Conservation (phyloP, 192 early-diverging fungal genomes). For the Umbelopsis sp. region DNA sequence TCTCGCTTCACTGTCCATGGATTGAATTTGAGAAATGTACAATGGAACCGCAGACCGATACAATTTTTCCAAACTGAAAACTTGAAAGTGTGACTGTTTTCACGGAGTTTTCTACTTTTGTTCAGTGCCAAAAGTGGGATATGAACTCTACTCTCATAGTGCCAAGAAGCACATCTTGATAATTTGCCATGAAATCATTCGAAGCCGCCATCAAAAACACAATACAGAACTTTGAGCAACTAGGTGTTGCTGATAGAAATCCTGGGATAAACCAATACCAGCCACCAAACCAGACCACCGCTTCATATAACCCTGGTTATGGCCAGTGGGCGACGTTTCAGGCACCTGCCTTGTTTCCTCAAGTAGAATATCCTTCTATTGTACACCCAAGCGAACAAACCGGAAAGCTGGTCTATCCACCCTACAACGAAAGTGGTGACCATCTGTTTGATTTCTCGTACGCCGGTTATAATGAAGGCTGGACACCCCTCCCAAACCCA, state of each 20-base stretch:
- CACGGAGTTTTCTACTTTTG: not conserved
- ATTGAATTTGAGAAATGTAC: not conserved
- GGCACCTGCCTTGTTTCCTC: not conserved
- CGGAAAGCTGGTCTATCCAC: slow-evolving; percentile 22
- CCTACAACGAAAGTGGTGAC: slow-evolving; percentile 45
- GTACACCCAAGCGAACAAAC: not conserved
- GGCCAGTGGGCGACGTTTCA: not conserved
- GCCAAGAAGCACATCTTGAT: not conserved
- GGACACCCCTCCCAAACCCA: slow-evolving; percentile 33
- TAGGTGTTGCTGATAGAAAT: not conserved
- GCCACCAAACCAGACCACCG: not conserved
- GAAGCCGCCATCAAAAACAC: not conserved
- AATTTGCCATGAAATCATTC: not conserved
- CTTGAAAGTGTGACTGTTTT: not conserved
- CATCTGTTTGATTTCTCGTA: slow-evolving; percentile 49
- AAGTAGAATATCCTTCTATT: not conserved
- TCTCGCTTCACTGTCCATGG: slow-evolving; percentile 19
- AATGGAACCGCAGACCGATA: not conserved
- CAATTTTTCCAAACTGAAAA: slow-evolving; percentile 17
- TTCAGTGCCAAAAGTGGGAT: not conserved
- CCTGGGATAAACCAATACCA: not conserved
- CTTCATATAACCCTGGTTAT: not conserved
- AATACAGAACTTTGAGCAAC: not conserved
- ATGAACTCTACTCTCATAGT: not conserved
- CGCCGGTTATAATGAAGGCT: slow-evolving; percentile 47